Evolutionary conservation across 2,329 filamentous ascomycete species (phyloP).

Genomic region (Pyrenochaeta sp.): DNA sequence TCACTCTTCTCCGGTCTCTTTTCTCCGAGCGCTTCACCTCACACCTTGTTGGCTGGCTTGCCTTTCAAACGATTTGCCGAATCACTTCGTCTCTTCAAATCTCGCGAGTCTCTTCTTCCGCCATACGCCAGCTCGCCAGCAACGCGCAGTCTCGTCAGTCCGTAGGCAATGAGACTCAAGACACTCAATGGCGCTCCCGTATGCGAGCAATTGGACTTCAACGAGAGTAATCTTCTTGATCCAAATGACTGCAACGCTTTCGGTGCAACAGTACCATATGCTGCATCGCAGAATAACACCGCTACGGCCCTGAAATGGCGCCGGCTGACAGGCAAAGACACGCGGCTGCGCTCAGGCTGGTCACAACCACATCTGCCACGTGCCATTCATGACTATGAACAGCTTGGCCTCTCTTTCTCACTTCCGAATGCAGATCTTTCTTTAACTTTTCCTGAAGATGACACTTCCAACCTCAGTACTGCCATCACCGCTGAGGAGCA

Average conservation of each 20-base stretch:
- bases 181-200: constrained; percentile 71
- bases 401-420: constrained; percentile 20
- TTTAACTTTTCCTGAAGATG: constrained; percentile 17
- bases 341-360: constrained; percentile 38
- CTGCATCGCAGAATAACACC: not conserved
- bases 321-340: constrained; percentile 17
- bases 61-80: not conserved
- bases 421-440: constrained; percentile 22
- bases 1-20: constrained; percentile 2
- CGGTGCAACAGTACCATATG: constrained; percentile 16
- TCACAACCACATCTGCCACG: constrained; percentile 42
- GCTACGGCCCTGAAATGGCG: constrained; percentile 42
- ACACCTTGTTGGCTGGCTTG: not conserved
- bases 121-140: not conserved
- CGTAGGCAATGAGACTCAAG: constrained; percentile 50
- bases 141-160: constrained; percentile 2
- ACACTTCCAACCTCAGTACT: constrained; percentile 36
- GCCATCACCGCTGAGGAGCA: constrained; percentile 28
- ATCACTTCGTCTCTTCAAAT: not conserved
- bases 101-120: not conserved
- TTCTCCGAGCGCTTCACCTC: constrained; percentile 1
- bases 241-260: constrained; percentile 57
- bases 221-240: constrained; percentile 59
- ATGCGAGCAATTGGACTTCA: constrained; percentile 63
- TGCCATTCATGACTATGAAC: constrained; percentile 2